Evolutionary conservation across 495 filamentous ascomycete species (phyloP).

Genomic region (Aspergillus coremiiformis): DNA sequence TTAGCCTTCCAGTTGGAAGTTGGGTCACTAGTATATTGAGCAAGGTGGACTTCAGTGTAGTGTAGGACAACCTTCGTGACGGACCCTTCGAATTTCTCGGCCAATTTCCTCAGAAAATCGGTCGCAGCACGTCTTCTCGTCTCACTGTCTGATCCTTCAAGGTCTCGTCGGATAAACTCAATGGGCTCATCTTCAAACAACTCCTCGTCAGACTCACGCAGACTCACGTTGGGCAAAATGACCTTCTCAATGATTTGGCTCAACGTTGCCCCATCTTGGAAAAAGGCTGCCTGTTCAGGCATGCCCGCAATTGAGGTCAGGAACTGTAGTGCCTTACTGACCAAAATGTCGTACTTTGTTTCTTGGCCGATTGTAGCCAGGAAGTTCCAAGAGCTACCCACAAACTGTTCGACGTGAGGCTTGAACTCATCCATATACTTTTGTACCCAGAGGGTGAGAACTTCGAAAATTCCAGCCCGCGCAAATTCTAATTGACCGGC

Average conservation of each 20-base stretch:
- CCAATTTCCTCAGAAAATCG: conserved; percentile 81
- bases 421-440: conserved; percentile 94
- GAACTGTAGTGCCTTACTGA: conserved; percentile 89
- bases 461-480: conserved; percentile 88
- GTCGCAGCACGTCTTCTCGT: conserved; percentile 87
- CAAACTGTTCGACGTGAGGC: conserved; percentile 67
- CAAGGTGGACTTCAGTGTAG: conserved; percentile 74
- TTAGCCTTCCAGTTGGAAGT: conserved; percentile 87
- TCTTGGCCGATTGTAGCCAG: conserved; percentile 78
- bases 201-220: conserved; percentile 89
- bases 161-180: conserved; percentile 91
- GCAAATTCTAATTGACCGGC: conserved; percentile 73
- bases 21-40: conserved; percentile 59
- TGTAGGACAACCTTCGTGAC: conserved; percentile 75
- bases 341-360: conserved; percentile 91
- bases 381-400: conserved; percentile 82
- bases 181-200: conserved; percentile 98
- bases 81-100: conserved; percentile 74
- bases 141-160: conserved; percentile 94
- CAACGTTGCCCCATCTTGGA: conserved; percentile 71
- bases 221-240: conserved; percentile 80
- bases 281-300: conserved; percentile 67
- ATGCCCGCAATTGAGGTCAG: conserved; percentile 80
- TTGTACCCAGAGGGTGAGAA: conserved; percentile 73
- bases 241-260: conserved; percentile 88